These are phyloP conservation scores for Xerocomus potaroensis DNA, from an alignment of 768 basidiomycete genomes.

Conservation along the genomic window DNA sequence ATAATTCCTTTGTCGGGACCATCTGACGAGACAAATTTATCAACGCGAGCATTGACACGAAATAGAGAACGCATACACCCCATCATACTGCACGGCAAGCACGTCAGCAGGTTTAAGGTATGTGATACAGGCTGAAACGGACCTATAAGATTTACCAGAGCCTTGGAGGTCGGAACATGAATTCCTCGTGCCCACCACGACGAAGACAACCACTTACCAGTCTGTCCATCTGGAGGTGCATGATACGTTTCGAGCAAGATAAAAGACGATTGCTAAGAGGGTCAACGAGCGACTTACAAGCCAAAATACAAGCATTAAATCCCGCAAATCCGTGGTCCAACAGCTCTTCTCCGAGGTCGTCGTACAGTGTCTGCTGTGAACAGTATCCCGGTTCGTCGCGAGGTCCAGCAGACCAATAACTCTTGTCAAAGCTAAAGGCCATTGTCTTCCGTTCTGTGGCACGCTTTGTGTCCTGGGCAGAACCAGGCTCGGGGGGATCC, in stretches of 20 bases:
- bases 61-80: slow-evolving; percentile 66
- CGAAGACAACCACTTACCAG: slow-evolving; percentile 51
- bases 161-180: slow-evolving; percentile 40
- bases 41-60: slow-evolving; percentile 2
- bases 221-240: slow-evolving; percentile 61
- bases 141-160: slow-evolving; percentile 93
- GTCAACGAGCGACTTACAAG: slow-evolving; percentile 77
- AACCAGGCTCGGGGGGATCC: slow-evolving; percentile 81
- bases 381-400: slow-evolving; percentile 89
- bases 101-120: slow-evolving; percentile 9
- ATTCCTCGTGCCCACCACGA: background rate
- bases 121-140: slow-evolving; percentile 24
- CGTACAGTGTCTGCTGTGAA: slow-evolving; percentile 90
- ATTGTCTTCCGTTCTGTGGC: slow-evolving; percentile 88
- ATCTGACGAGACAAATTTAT: slow-evolving; percentile 44
- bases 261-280: slow-evolving; percentile 5
- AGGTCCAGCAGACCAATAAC: slow-evolving; percentile 93
- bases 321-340: slow-evolving; percentile 94
- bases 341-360: slow-evolving; percentile 90
- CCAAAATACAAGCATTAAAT: slow-evolving; percentile 98
- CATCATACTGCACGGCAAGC: slow-evolving; percentile 69
- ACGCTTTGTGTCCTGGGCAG: slow-evolving; percentile 65
- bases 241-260: background rate
- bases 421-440: slow-evolving; percentile 94
- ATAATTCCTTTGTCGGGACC: slow-evolving; percentile 97